Percentiles rank a stretch among this genome's conserved stretches.
Evolutionary conservation across 202 grass and related monocot species (phyloP).

Genomic region (Hordeum pubiflorum): DNA sequence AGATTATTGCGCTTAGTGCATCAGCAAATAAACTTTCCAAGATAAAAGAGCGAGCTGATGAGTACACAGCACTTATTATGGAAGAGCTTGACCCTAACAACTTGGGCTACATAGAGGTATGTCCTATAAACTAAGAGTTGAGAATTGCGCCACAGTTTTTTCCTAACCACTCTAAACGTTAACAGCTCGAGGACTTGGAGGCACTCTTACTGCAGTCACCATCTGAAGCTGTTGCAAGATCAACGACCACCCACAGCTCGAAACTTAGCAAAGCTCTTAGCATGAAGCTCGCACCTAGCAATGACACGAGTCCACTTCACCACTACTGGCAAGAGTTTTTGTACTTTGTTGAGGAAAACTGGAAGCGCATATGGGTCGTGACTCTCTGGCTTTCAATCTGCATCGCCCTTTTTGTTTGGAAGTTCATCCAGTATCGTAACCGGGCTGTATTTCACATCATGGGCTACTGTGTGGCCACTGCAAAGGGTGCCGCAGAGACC

Average conservation of each 20-base stretch:
- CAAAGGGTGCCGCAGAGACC: constrained; percentile 90
- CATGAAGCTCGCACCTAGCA: constrained; percentile 63
- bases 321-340: constrained; percentile 40
- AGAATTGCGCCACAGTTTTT: background rate
- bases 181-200: constrained; percentile 71
- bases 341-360: constrained; percentile 86
- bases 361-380: constrained; percentile 91
- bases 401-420: constrained; percentile 66
- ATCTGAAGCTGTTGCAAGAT: constrained; percentile 44
- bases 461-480: constrained; percentile 83
- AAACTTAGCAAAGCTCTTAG: constrained; percentile 83
- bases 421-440: constrained; percentile 71
- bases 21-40: constrained; percentile 95
- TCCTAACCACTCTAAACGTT: constrained; percentile 13
- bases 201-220: constrained; percentile 64
- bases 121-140: background rate
- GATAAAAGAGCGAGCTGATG: constrained; percentile 65
- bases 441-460: constrained; percentile 78
- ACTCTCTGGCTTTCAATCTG: constrained; percentile 71
- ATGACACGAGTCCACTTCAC: constrained; percentile 35
- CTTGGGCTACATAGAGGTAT: constrained; percentile 81
- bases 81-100: constrained; percentile 83
- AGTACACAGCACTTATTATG: constrained; percentile 93
- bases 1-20: constrained; percentile 87
- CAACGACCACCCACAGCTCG: constrained; percentile 56